Conservation (phyloP, 257 asterid genomes). For the Scutellaria barbata region DNA sequence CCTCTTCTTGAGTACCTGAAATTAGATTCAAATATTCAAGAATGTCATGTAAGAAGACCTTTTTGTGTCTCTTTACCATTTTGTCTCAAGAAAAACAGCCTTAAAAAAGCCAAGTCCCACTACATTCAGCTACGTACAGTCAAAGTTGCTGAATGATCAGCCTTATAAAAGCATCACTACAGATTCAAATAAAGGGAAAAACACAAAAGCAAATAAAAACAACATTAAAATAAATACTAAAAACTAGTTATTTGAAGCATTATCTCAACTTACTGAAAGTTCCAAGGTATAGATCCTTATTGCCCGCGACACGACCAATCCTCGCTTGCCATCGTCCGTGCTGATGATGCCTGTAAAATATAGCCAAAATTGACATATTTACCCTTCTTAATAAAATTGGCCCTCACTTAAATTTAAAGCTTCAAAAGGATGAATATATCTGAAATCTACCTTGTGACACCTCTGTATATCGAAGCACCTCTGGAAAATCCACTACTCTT, state of each 20-base stretch:
- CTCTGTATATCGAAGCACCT: conserved; percentile 79
- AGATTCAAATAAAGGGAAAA: conserved; percentile 12
- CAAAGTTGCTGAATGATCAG: conserved; percentile 46
- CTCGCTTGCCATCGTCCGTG: conserved; percentile 88
- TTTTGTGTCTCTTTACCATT: conserved; percentile 30
- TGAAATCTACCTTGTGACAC: conserved; percentile 63
- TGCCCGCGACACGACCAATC: conserved; percentile 82
- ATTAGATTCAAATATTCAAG: neutral
- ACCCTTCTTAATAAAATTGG: no score
- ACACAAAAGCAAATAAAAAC: conserved; percentile 22
- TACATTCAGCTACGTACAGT: conserved; percentile 36
- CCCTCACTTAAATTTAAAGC: neutral
- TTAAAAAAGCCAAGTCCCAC: conserved; percentile 41
- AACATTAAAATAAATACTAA: neutral
- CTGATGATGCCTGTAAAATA: conserved; percentile 60
- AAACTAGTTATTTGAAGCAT: neutral
- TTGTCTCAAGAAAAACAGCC: conserved; percentile 44
- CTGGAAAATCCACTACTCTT: conserved; percentile 79
- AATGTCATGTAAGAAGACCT: conserved; percentile 16
- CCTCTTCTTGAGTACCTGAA: conserved; percentile 73
- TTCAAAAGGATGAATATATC: neutral
- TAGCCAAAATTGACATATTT: neutral
- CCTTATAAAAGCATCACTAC: conserved; percentile 41
- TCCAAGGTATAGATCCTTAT: conserved; percentile 75
- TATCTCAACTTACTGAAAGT: conserved; percentile 59